These are phyloP conservation scores for Cymbidium sinense DNA, from an alignment of 106 monocot species.

Conservation along the genomic window DNA sequence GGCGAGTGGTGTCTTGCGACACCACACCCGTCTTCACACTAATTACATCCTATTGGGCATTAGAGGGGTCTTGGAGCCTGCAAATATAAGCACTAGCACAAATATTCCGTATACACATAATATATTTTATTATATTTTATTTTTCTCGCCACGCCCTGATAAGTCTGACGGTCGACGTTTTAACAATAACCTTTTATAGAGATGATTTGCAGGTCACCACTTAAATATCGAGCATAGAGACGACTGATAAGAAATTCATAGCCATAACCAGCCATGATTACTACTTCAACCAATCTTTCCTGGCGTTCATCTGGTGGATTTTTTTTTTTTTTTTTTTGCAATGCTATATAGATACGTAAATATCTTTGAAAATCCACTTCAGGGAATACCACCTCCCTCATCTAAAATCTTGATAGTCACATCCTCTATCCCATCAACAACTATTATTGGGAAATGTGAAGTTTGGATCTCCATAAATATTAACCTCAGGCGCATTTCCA, in stretches of 20 bases:
- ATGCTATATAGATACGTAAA: constrained; percentile 96
- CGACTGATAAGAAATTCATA: constrained; percentile 95
- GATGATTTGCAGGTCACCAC: constrained; percentile 93
- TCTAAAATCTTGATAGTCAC: constrained; percentile 99
- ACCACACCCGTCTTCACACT: too few species aligned
- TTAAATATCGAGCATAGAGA: constrained; percentile 97
- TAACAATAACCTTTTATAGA: constrained; percentile 99
- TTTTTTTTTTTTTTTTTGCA: too few species aligned
- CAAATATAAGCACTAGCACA: too few species aligned
- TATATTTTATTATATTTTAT: too few species aligned
- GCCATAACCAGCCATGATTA: constrained; percentile 96
- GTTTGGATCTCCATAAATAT: constrained; percentile 84
- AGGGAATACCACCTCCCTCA: constrained; percentile 97
- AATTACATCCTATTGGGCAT: too few species aligned
- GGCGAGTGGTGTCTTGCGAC: too few species aligned
- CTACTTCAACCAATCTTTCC: constrained; percentile 26
- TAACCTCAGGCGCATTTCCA: constrained; percentile 78
- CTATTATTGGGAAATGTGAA: constrained; percentile 98
- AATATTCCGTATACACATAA: too few species aligned
- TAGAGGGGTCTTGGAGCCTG: too few species aligned
- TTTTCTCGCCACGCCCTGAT: too few species aligned
- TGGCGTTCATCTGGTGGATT: constrained; percentile 57
- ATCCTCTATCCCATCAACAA: constrained; percentile 95
- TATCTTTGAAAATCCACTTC: constrained; percentile 91
- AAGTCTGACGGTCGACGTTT: constrained; percentile 7